Conservation (phyloP, 768 basidiomycete species). For the Phanerochaete carnosa region DNA sequence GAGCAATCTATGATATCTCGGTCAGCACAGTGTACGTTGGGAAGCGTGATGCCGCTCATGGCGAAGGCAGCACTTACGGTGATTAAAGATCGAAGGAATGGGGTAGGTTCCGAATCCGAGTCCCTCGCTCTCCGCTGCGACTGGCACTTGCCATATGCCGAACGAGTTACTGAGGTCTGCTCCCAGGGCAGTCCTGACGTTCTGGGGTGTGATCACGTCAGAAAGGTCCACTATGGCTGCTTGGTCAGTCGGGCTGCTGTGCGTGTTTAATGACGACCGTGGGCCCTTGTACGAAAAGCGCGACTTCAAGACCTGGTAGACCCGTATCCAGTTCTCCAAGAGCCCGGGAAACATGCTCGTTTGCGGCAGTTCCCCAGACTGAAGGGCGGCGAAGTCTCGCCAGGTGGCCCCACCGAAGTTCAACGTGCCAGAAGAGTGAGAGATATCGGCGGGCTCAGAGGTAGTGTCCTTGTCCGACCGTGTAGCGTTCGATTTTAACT, state of each 20-base stretch:
- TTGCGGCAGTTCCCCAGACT: constrained; percentile 53
- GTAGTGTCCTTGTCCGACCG: background rate
- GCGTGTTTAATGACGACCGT: background rate
- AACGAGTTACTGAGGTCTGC: constrained; percentile 68
- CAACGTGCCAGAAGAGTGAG: constrained; percentile 5
- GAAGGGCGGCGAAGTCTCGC: constrained; percentile 50
- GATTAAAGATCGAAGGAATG: constrained; percentile 66
- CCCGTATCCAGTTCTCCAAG: constrained; percentile 48
- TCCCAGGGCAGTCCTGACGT: constrained; percentile 50
- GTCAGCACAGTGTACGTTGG: constrained; percentile 18
- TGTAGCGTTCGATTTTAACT: background rate
- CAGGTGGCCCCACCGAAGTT: constrained; percentile 29
- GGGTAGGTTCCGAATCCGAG: constrained; percentile 63
- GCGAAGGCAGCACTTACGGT: constrained; percentile 39
- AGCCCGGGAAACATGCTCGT: constrained; percentile 45
- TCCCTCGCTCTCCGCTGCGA: constrained; percentile 44
- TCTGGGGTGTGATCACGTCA: constrained; percentile 36
- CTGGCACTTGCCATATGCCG: constrained; percentile 59
- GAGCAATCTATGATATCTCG: constrained; percentile 42
- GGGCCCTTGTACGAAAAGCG: background rate
- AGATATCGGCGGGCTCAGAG: background rate
- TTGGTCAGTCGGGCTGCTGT: constrained; percentile 2
- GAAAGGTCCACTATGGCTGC: constrained; percentile 22
- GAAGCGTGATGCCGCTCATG: background rate
- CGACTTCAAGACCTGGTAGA: constrained; percentile 47